Percentiles rank a stretch among this genome's conserved stretches.
These are phyloP conservation scores for Phytophthora pisi DNA, from an alignment of 352 stramenopile species.

Conservation along the genomic window DNA sequence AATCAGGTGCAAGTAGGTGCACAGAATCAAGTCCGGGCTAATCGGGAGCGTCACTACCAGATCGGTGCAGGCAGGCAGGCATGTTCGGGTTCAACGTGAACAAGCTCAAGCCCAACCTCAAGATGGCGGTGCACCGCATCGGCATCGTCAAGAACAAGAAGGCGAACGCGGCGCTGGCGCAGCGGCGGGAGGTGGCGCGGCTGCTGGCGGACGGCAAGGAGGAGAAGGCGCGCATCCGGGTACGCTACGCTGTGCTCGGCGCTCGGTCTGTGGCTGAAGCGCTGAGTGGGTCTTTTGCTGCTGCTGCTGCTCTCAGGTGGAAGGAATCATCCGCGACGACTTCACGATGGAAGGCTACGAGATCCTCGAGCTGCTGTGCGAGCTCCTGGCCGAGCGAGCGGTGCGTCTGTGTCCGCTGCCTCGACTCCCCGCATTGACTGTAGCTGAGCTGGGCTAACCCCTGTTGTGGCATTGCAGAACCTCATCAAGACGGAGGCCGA, in stretches of 20 bases:
- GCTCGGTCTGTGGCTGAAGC: background rate
- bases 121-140: slow-evolving; percentile 93
- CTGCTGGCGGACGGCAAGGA: slow-evolving; percentile 90
- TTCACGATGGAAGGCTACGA: slow-evolving; percentile 97
- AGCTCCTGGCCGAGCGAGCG: slow-evolving; percentile 93
- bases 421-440: background rate
- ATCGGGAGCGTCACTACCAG: too few relatives aligned
- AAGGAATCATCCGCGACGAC: slow-evolving; percentile 95
- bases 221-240: slow-evolving; percentile 94
- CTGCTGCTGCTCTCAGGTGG: slow-evolving; percentile 51
- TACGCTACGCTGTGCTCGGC: slow-evolving; percentile 23
- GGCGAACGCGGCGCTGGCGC: slow-evolving; percentile 73
- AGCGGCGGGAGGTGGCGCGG: slow-evolving; percentile 76
- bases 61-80: slow-evolving; percentile 8
- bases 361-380: slow-evolving; percentile 94
- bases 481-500: slow-evolving; percentile 91
- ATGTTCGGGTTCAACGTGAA: slow-evolving; percentile 93
- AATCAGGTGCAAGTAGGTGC: background rate
- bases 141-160: slow-evolving; percentile 94
- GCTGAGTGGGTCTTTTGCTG: background rate
- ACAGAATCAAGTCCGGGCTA: slow-evolving; percentile 16
- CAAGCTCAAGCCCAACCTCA: slow-evolving; percentile 93
- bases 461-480: slow-evolving; percentile 48
- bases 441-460: background rate
- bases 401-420: slow-evolving; percentile 34